Evolutionary conservation across 192 early-diverging fungal species (phyloP), one percentile per base, ranked within the genome.

Genomic region (Chytriomyces confervae): DNA sequence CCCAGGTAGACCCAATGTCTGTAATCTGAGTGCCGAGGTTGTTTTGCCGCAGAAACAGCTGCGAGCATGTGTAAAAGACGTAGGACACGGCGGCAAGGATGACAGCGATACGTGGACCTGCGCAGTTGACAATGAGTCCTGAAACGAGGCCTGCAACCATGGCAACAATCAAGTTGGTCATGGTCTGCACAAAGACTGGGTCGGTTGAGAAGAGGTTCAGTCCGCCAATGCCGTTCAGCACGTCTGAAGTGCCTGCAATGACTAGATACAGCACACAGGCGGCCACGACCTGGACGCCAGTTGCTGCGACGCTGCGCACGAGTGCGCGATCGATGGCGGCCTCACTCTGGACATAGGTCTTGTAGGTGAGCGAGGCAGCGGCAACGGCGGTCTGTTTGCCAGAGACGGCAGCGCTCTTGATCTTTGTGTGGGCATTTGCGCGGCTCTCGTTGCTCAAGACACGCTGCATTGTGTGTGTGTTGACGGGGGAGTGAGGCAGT

Each of bases 121-220:
- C 53, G 16, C 13, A 13, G 53, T 57, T 57, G 53, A 57, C 53
- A 13, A 57, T 20, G 53, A 20, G 16, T 13, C 53, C 53, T n/a
- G 53, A 13, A 57, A 2, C 53, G 20, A 57, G 53, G 53, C 53
- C 53, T 13, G 53, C 20, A n/a, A 20, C 53, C 53, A 57, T 57
- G 53, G 53, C 53, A 13, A 57, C 53, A 57, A 20, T 20, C 13
- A 57, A 57, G 16, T 57, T 13, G 0, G 53, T 20, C 53, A 57
- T 57, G 13, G 53, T 57, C 16, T n/a, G 53, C 53, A 57, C 53
- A 57, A 57, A 57, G 53, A 57, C 53, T n/a, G 53, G 53, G 53
- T 57, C 53, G 0, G 53, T 57, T 13, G 53, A 13, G 20, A 57
- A 57, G 16, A 57, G 53, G 53, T 57, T 57, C 13, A 57, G 53